phyloP scores from a whole-genome alignment of 2,329 filamentous ascomycete species.

The Endoconidiophora laricicola region DNA sequence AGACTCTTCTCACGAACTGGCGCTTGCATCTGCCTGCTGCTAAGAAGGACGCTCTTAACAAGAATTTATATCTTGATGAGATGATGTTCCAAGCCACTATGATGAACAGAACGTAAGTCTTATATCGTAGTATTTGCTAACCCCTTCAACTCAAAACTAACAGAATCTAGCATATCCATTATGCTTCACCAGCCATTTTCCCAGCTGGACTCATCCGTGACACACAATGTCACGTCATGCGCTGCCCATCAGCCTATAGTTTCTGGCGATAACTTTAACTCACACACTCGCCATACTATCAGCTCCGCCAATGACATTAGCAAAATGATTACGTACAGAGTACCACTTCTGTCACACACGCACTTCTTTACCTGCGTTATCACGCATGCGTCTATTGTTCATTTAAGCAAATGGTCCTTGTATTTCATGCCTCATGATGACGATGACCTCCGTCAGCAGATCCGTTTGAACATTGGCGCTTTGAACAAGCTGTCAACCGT shows the following conservation, averaged over 20 bases:
- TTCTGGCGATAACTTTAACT: constrained; percentile 37
- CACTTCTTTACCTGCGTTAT: constrained; percentile 74
- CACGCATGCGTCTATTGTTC: constrained; percentile 63
- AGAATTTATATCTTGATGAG: constrained; percentile 61
- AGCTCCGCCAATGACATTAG: constrained; percentile 64
- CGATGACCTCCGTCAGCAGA: constrained; percentile 54
- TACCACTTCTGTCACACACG: constrained; percentile 54
- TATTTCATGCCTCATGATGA: constrained; percentile 43
- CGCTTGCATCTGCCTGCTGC: constrained; percentile 56
- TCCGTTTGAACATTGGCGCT: constrained; percentile 63
- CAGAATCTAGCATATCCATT: constrained; percentile 38
- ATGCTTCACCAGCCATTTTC: constrained; percentile 67
- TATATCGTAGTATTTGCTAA: neutral
- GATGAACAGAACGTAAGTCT: constrained; percentile 43
- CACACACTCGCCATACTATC: constrained; percentile 66
- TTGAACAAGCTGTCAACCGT: constrained; percentile 51
- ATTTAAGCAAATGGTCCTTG: constrained; percentile 61
- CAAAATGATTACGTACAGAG: constrained; percentile 56
- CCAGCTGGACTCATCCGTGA: constrained; percentile 48
- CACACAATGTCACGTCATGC: constrained; percentile 45
- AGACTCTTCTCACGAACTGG: constrained; percentile 52
- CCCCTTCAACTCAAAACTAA: neutral
- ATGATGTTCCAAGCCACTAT: constrained; percentile 86
- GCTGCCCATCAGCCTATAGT: constrained; percentile 39
- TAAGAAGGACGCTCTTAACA: constrained; percentile 53